Conservation (phyloP, 177 flowering plant genomes). For the Vitis hybrid region DNA sequence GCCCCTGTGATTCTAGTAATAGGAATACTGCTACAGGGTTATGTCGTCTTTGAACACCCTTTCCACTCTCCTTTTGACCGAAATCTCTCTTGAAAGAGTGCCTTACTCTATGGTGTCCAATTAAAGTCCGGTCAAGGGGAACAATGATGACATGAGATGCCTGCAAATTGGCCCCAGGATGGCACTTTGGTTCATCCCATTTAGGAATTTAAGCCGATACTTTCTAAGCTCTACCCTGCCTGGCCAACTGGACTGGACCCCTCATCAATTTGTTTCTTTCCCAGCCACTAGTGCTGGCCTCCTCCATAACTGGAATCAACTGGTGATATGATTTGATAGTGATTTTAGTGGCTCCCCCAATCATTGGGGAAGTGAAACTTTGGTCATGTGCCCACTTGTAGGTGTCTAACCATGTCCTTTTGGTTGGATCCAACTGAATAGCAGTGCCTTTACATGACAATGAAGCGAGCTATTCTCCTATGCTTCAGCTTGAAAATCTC, state of each 20-base stretch:
- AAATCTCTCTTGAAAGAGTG: background rate
- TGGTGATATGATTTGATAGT: background rate
- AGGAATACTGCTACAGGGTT: background rate
- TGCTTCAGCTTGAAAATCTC: no score
- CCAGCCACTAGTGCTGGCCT: no score
- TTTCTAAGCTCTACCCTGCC: background rate
- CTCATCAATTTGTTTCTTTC: background rate
- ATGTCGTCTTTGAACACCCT: background rate
- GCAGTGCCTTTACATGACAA: no score
- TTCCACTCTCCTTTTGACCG: background rate
- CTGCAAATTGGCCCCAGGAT: background rate
- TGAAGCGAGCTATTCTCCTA: no score
- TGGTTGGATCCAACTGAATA: no score
- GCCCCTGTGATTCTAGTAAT: no score
- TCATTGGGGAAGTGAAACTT: background rate
- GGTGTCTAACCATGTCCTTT: no score
- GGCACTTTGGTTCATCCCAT: background rate
- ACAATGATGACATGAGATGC: background rate
- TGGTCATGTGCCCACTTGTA: no score
- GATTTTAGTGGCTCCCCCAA: background rate
- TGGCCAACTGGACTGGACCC: background rate
- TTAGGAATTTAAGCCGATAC: background rate
- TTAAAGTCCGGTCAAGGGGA: background rate
- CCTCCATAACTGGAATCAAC: no score
- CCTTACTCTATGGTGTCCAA: background rate